These are phyloP conservation scores for Ogataea angusta DNA, from an alignment of 805 yeast species.

Conservation along the genomic window DNA sequence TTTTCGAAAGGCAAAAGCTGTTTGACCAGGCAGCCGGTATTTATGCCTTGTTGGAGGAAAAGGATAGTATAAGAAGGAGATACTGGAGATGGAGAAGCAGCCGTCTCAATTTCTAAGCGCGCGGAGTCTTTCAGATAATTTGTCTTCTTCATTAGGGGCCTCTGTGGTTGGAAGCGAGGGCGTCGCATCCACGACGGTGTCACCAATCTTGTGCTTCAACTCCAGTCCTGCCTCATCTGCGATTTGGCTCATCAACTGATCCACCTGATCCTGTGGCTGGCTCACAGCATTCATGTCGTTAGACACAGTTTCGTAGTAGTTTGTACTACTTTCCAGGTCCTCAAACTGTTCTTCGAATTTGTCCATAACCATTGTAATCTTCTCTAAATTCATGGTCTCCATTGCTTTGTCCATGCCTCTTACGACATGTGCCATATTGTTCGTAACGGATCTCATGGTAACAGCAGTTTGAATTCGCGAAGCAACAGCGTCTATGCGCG, in stretches of 20 bases:
- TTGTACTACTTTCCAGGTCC: constrained; percentile 89
- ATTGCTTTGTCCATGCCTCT: constrained; percentile 95
- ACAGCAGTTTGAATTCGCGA: constrained; percentile 96
- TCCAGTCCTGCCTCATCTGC: constrained; percentile 98
- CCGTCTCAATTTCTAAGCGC: constrained; percentile 58
- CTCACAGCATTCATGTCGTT: constrained; percentile 81
- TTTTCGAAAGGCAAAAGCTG: constrained; percentile 37
- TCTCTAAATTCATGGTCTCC: constrained; percentile 92
- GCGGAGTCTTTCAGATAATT: constrained; percentile 79
- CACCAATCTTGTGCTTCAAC: constrained; percentile 74
- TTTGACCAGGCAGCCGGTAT: constrained; percentile 38
- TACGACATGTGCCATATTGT: constrained; percentile 90
- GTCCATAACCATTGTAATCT: constrained; percentile 93
- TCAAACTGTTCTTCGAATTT: constrained; percentile 95
- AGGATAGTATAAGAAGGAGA: constrained; percentile 30
- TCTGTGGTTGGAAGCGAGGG: constrained; percentile 33
- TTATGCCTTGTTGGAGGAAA: constrained; percentile 46
- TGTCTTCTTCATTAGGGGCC: constrained; percentile 68
- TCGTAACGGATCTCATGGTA: constrained; percentile 92
- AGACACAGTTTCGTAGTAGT: constrained; percentile 89
- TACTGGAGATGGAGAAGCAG: constrained; percentile 30
- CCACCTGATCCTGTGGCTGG: constrained; percentile 95
- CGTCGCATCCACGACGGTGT: constrained; percentile 52
- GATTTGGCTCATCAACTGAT: constrained; percentile 80
- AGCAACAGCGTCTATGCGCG: constrained; percentile 93